Evolutionary conservation across 257 asterid genomes (phyloP).

Genomic region (Plectranthus barbatus): DNA sequence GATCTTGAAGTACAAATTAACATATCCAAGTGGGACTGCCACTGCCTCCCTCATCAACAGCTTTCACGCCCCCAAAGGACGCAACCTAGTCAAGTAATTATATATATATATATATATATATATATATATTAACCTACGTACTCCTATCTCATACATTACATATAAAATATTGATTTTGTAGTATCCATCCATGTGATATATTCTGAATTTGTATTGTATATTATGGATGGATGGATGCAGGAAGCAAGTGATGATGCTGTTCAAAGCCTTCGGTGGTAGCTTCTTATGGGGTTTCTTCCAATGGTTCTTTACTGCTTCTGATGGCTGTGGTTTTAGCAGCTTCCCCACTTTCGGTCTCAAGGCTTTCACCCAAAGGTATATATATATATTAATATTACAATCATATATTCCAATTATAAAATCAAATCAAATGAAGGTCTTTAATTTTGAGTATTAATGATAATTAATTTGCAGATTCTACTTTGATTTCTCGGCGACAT

Average conservation of each 20-base stretch:
- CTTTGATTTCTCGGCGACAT: slow-evolving; percentile 63
- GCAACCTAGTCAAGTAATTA: slow-evolving; percentile 47
- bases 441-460: too few relatives aligned
- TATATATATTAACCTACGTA: too few relatives aligned
- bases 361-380: slow-evolving; percentile 43
- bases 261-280: slow-evolving; percentile 57
- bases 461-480: slow-evolving; percentile 42
- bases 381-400: too few relatives aligned
- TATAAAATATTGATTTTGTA: too few relatives aligned
- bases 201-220: too few relatives aligned
- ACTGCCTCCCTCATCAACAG: slow-evolving; percentile 78
- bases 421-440: too few relatives aligned
- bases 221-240: too few relatives aligned
- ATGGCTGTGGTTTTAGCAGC: slow-evolving; percentile 60
- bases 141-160: too few relatives aligned
- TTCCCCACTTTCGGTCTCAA: slow-evolving; percentile 74
- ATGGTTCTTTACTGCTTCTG: slow-evolving; percentile 57
- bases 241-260: slow-evolving; percentile 45
- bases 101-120: too few relatives aligned
- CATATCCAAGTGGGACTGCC: slow-evolving; percentile 90
- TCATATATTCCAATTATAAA: too few relatives aligned
- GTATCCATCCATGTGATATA: too few relatives aligned
- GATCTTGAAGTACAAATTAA: slow-evolving; percentile 65
- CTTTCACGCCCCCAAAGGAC: slow-evolving; percentile 80
- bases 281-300: slow-evolving; percentile 51